Base-by-base conservation (phyloP, 192 early-diverging fungal genomes). In the Coemansia sp. region DNA sequence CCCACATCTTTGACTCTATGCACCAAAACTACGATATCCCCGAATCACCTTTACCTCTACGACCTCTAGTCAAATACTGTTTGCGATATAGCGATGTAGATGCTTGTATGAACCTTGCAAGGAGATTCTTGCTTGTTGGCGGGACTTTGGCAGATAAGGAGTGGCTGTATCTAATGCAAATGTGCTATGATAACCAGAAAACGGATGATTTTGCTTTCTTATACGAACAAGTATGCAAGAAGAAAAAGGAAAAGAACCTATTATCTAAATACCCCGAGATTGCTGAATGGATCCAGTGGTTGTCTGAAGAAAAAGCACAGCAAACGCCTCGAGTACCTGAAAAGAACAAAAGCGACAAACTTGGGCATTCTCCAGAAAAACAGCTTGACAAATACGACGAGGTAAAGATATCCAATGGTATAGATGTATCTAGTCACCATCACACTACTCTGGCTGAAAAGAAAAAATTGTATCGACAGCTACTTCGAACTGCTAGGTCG, bases 401-500 rank as follows among this genome's bases (percentile, higher is more conserved):
- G 36, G n/a, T n/a, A n/a, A n/a, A n/a, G n/a, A n/a, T n/a, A n/a
- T n/a, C n/a, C n/a, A n/a, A n/a, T n/a, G n/a, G n/a, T n/a, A n/a
- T n/a, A n/a, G n/a, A n/a, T n/a, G n/a, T n/a, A n/a, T n/a, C n/a
- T n/a, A n/a, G n/a, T n/a, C n/a, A n/a, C n/a, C n/a, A n/a, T n/a
- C 36, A 37, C 5, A 3, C 19, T 3, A 50, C 15, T 1, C 18
- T 11, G 28, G 40, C 42, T 3, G 29, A 50, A n/a, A 45, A 41
- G 19, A n/a, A 51, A n/a, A 11, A 53, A 27, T 29, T 75, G 35
- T 75, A 68, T 41, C 55, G 72, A 0, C 32, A 24, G 6, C 30
- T 68, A 35, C 32, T 58, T 18, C 54, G 53, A 1, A 55, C 38
- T 11, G 44, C 55, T 9, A 13, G 29, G 9, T 13, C 5, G 36